Evolutionary conservation across 257 asterid species (phyloP), one percentile per base, ranked within the genome.

Genomic region (Solanum chaucha): DNA sequence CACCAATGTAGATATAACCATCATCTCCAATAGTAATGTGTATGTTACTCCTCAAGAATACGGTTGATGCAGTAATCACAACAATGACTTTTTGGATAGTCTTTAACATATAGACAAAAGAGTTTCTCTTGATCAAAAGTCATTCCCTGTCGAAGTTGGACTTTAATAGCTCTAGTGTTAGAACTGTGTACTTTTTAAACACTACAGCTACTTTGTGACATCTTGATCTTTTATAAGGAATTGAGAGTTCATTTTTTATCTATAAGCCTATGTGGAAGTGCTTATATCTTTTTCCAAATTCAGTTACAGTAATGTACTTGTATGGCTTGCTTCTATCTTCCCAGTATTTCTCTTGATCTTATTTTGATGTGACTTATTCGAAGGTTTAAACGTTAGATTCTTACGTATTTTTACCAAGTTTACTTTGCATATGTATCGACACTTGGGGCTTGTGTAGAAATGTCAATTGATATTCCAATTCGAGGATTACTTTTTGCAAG

Each of bases 261-360:
- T 3, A 0, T 17, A 89, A 87, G 3, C 97, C 96, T 3, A 83
- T 94, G n/a, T 93, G 97, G 90, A 95, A 95, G 6, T 87, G 88
- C 84, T 92, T 92, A 90, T 93, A 94, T 17, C 80, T 22, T 24
- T 73, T 61, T 0, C 90, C 88, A 65, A 94, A 95, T 73, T 94
- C 94, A 10, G 70, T 26, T 4, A 95, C 96, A 0, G 94, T n/a
- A 11, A 91, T 89, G 88, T 87, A 90, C 22, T 24, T 61, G 87
- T 95, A 93, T 15, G 94, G 90, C 34, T 64, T 87, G 68, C 64
- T 88, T 41, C 89, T 86, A 58, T 93, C 93, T 3, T 87, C 90
- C 98, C 98, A 94, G 81, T 94, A 94, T 48, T 94, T 94, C 86
- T 92, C 94, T 55, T 95, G 98, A 36, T 94, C 97, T 85, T 94